Base-by-base conservation (phyloP, 2,329 filamentous ascomycete genomes). In the Allantophomopsis lycopodina region DNA sequence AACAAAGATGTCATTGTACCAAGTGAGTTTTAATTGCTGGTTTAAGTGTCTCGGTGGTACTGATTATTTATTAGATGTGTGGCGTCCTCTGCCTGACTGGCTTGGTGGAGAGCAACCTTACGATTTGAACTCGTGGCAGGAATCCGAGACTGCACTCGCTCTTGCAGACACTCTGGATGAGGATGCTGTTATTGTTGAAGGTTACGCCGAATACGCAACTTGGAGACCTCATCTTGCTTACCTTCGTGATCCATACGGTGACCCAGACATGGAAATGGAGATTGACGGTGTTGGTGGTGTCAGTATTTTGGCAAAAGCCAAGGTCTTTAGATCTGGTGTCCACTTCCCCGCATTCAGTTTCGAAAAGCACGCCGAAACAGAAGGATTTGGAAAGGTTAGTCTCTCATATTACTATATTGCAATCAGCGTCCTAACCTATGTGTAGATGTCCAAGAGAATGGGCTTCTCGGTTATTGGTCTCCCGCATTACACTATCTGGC, bases 181-280 rank as follows among this genome's bases (percentile, higher is more conserved):
- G 58, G 91, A 98, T 57, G 91, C 91, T 4, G 91, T 98, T 32
- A 98, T 98, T 61, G 91, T 98, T 4, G 91, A 98, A 61, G 91
- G 91, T 14, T 98, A 98, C 56, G 91, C 91, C 43, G 91, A 98
- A 64, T 98, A 98, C 58, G 91, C 91, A 15, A 98, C 91, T 1
- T 98, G 91, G 91, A 73, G 91, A 48, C 91, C 91, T 33, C 91
- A 98, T 70, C 69, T 98, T 54, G 91, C 91, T 33, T 98, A 98
- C 57, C 74, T 98, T 7, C 82, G 91, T 43, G 91, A 98, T 56
- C 91, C 91, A 2, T 96, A 94, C 53, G 91, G 91, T 32, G 91
- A 98, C 55, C 89, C 89, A 15, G 91, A 98, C 56, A 95, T 96
- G 81, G 91, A 98, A 58, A 96, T 98, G 91, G 91, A 98, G 54